Evolutionary conservation across 2,329 filamentous ascomycete genomes (phyloP).

Genomic region (Phyllachora maydis): DNA sequence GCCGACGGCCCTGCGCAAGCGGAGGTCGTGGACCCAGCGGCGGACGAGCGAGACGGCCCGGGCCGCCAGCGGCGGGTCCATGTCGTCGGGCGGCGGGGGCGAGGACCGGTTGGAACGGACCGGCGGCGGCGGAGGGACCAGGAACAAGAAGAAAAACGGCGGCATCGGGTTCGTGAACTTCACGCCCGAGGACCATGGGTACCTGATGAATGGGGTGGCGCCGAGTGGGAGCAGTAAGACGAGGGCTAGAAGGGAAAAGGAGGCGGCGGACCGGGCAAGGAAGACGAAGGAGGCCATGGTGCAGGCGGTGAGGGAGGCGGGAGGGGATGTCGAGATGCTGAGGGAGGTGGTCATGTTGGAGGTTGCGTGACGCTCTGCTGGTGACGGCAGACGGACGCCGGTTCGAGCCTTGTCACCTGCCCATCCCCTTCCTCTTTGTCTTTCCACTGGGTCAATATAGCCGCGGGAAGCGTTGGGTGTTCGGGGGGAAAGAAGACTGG

Average conservation of each 20-base stretch:
- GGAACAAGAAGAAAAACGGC: conserved; percentile 2
- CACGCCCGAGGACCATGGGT: conserved; percentile 56
- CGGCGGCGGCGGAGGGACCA: neutral
- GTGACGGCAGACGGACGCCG: too few species aligned
- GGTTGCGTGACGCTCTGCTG: too few species aligned
- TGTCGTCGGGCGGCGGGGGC: conserved; percentile 1
- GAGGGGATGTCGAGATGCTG: conserved; percentile 40
- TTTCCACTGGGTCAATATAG: too few species aligned
- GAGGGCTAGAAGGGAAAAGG: conserved; percentile 77
- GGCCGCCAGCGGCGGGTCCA: conserved; percentile 1
- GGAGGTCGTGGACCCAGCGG: conserved; percentile 5
- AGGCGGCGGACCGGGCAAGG: conserved; percentile 58
- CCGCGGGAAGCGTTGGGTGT: too few species aligned
- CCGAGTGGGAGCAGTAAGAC: conserved; percentile 86
- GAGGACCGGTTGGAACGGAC: neutral
- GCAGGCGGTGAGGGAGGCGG: conserved; percentile 47
- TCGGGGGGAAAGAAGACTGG: too few species aligned
- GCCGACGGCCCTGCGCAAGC: conserved; percentile 5
- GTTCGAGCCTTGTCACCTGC: too few species aligned
- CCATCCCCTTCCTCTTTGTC: too few species aligned
- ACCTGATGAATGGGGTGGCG: conserved; percentile 76
- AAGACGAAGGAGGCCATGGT: conserved; percentile 47
- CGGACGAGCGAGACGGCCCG: neutral
- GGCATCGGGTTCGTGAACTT: conserved; percentile 67
- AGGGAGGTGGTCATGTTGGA: too few species aligned